Percentiles rank a stretch among this genome's conserved stretches.
phyloP scores from a whole-genome alignment of 2,329 filamentous ascomycete genomes.

The Epichloe scottii region DNA sequence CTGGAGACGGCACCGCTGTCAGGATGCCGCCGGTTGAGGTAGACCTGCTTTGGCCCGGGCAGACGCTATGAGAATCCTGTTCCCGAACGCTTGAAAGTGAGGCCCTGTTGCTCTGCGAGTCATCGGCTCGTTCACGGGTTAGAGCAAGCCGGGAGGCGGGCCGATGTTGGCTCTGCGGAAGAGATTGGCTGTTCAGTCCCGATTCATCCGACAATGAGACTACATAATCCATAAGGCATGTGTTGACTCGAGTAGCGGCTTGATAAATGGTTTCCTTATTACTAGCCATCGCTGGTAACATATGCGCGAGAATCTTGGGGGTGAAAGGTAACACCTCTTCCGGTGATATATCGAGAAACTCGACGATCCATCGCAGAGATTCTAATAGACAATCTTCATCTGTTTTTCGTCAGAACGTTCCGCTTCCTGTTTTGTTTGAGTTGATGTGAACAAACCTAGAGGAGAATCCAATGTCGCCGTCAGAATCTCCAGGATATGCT shows the following conservation, averaged over 20 bases:
- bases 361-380: conserved; percentile 87
- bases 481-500: conserved; percentile 81
- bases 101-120: conserved; percentile 34
- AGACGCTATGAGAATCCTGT: conserved; percentile 38
- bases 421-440: neutral
- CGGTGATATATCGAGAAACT: conserved; percentile 92
- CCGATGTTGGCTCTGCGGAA: conserved; percentile 15
- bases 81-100: conserved; percentile 43
- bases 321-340: conserved; percentile 94
- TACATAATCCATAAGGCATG: conserved; percentile 84
- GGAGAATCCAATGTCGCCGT: conserved; percentile 80
- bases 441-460: conserved; percentile 39
- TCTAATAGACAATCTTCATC: conserved; percentile 90
- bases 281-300: conserved; percentile 88
- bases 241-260: conserved; percentile 81
- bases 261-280: conserved; percentile 80
- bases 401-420: conserved; percentile 17
- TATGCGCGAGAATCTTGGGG: conserved; percentile 78
- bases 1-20: conserved; percentile 35
- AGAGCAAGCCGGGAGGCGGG: conserved; percentile 30
- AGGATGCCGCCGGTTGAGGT: conserved; percentile 33
- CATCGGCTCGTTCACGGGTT: conserved; percentile 32
- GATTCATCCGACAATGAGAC: conserved; percentile 72
- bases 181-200: conserved; percentile 15
- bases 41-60: conserved; percentile 35